A percentile compares a stretch with the other conserved stretches of the same genome.
phyloP scores from a whole-genome alignment of 2,329 filamentous ascomycete genomes.

The Aschersonia sp. region DNA sequence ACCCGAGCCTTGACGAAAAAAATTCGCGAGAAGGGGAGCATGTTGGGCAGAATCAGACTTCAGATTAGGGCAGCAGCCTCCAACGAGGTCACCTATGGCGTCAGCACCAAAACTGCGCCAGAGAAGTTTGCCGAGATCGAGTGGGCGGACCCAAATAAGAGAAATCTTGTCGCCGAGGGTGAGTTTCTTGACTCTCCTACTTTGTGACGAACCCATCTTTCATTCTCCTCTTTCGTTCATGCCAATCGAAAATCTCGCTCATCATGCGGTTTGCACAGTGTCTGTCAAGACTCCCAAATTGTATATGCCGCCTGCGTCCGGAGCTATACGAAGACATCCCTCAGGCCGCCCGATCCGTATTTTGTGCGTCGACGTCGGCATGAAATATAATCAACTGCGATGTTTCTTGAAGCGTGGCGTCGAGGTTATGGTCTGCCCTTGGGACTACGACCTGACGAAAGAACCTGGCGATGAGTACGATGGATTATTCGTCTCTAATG shows the following conservation, averaged over 20 bases:
- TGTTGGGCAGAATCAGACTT: slow-evolving; percentile 81
- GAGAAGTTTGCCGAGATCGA: slow-evolving; percentile 62
- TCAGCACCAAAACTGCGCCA: slow-evolving; percentile 13
- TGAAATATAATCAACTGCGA: slow-evolving; percentile 96
- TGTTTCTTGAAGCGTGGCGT: slow-evolving; percentile 85
- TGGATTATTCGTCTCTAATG: slow-evolving; percentile 95
- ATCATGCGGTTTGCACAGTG: slow-evolving; percentile 39
- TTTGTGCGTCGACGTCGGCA: slow-evolving; percentile 86
- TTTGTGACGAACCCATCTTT: slow-evolving; percentile 4
- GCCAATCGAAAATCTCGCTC: slow-evolving; percentile 16
- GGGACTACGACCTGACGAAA: slow-evolving; percentile 81
- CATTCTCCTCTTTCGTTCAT: slow-evolving; percentile 4
- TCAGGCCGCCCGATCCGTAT: slow-evolving; percentile 79
- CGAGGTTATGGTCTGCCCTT: slow-evolving; percentile 88
- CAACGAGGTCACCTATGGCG: slow-evolving; percentile 25
- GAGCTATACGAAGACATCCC: slow-evolving; percentile 67
- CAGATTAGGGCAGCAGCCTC: slow-evolving; percentile 33
- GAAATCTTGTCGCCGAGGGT: slow-evolving; percentile 93
- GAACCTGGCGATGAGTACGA: slow-evolving; percentile 77
- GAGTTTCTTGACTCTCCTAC: slow-evolving; percentile 24
- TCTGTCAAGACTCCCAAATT: slow-evolving; percentile 78
- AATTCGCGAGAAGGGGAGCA: slow-evolving; percentile 87
- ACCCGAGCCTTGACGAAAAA: slow-evolving; percentile 88
- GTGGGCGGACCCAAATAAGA: slow-evolving; percentile 84
- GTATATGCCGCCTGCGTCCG: slow-evolving; percentile 60